Base-by-base conservation (phyloP, 495 filamentous ascomycete genomes). In the Penicillium taxi region DNA sequence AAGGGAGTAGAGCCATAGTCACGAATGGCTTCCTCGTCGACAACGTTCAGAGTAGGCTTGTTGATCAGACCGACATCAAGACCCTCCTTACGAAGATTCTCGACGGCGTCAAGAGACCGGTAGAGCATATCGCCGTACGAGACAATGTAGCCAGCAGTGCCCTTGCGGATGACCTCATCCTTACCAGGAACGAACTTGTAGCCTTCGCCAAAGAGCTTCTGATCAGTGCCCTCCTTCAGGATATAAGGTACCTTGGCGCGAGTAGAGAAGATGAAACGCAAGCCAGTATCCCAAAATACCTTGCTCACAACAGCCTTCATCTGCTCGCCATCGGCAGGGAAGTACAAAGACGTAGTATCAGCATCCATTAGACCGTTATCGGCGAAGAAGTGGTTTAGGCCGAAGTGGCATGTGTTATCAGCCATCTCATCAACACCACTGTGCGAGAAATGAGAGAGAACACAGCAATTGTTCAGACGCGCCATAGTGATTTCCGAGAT, bases 401-500 rank as follows among this genome's bases (percentile, higher is more conserved):
- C 61, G 41, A 64, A 64, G 44, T 64, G 61, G 47, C 61, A 64
- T 20, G 61, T 64, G 47, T 64, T 64, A 39, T 64, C 61, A 16
- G 61, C 61, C 47, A 64, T 64, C 50, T 64, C 61, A 31, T 64
- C 61, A 3, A 64, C 56, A 37, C 61, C 61, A 28, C 56, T 61
- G 48, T 64, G 61, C 1, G 56, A 61, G 45, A 64, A 64, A 45
- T 64, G 61, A 4, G 56, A 59, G 14, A 64, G 45, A 8, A 64
- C 61, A 25, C 48, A 59, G 39, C 61, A 64, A 47, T 49, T 44
- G 53, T 64, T 64, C 42, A 64, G 35, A 7, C 61, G 58, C 4
- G 61, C 61, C 61, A 64, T 64, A 21, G 61, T 64, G 39, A 64
- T 62, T 37, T 64, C 61, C 5, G 61, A 64, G 25, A 64, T 47